These are phyloP conservation scores for Garcileccinum viscosum DNA, from an alignment of 1,284 basidiomycete genomes.

Conservation along the genomic window DNA sequence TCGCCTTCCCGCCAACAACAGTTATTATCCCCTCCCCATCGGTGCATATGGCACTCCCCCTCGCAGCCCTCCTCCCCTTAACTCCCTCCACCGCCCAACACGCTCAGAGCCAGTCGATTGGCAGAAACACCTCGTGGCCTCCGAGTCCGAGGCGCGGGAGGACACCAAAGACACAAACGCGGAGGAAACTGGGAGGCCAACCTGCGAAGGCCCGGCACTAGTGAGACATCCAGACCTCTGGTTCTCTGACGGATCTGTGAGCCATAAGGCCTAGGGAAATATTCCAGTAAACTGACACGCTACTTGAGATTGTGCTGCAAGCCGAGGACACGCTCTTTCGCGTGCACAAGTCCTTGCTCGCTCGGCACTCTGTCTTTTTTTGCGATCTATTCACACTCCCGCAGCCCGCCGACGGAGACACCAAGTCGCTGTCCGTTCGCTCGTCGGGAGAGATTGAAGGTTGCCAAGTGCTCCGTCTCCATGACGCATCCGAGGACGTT, in stretches of 20 bases:
- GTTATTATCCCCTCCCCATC: slow-evolving; percentile 41
- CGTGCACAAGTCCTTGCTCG: slow-evolving; percentile 73
- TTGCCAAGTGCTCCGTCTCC: slow-evolving; percentile 63
- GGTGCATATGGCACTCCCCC: slow-evolving; percentile 37
- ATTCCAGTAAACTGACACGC: slow-evolving; percentile 14
- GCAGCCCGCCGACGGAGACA: slow-evolving; percentile 40
- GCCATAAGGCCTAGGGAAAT: not conserved
- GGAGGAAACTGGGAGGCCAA: not conserved
- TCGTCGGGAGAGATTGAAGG: slow-evolving; percentile 39
- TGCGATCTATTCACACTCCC: slow-evolving; percentile 73
- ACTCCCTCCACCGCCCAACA: slow-evolving; percentile 6
- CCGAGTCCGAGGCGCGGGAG: slow-evolving; percentile 8
- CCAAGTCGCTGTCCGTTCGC: slow-evolving; percentile 15
- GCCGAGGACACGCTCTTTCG: slow-evolving; percentile 69
- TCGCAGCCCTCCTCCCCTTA: slow-evolving; percentile 36
- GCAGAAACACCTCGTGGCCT: not conserved
- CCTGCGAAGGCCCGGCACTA: not conserved
- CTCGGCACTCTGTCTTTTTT: slow-evolving; percentile 71
- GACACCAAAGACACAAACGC: not conserved
- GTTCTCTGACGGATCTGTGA: slow-evolving; percentile 76
- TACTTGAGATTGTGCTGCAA: slow-evolving; percentile 52
- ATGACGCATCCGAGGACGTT: slow-evolving; percentile 72
- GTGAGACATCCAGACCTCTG: slow-evolving; percentile 63
- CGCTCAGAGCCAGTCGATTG: slow-evolving; percentile 25
- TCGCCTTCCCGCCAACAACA: slow-evolving; percentile 33